Evolutionary conservation across 768 basidiomycete species (phyloP).

Genomic region (Mycena belliarum): DNA sequence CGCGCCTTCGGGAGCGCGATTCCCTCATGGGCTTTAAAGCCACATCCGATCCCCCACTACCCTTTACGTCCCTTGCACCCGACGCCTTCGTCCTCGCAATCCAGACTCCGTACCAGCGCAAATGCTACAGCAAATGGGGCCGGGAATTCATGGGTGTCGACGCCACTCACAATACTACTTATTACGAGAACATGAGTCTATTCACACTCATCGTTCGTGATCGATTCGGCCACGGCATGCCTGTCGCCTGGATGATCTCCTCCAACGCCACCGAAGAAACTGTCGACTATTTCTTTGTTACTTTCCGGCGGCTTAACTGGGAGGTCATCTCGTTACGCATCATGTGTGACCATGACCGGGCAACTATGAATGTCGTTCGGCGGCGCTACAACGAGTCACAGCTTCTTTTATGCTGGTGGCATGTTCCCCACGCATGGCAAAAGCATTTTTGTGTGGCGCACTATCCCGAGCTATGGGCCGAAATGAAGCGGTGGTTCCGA

Average conservation of each 20-base stretch:
- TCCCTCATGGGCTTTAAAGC: not conserved
- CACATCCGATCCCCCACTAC: not conserved
- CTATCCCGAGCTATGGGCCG: conserved; percentile 16
- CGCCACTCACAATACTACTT: not conserved
- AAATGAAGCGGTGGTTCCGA: conserved; percentile 17
- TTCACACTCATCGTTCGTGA: conserved; percentile 8
- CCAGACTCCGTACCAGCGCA: not conserved
- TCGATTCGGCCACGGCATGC: not conserved
- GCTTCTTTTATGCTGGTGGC: conserved; percentile 20
- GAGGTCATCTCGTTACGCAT: not conserved
- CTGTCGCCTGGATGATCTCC: conserved; percentile 8
- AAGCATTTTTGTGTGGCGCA: conserved; percentile 5
- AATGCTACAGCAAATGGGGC: not conserved
- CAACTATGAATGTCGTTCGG: not conserved
- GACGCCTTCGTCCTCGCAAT: not conserved
- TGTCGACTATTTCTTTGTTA: conserved; percentile 3
- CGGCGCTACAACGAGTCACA: not conserved
- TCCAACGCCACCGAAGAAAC: conserved; percentile 3
- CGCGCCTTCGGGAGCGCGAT: not conserved
- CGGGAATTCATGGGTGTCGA: not conserved
- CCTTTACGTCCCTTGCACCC: not conserved
- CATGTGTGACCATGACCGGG: conserved; percentile 4
- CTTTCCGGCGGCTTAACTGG: not conserved
- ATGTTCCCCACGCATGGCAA: conserved; percentile 23
- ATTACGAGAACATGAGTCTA: conserved; percentile 3